Evolutionary conservation across 257 asterid species (phyloP).

Genomic region (Penstemon barbatus): DNA sequence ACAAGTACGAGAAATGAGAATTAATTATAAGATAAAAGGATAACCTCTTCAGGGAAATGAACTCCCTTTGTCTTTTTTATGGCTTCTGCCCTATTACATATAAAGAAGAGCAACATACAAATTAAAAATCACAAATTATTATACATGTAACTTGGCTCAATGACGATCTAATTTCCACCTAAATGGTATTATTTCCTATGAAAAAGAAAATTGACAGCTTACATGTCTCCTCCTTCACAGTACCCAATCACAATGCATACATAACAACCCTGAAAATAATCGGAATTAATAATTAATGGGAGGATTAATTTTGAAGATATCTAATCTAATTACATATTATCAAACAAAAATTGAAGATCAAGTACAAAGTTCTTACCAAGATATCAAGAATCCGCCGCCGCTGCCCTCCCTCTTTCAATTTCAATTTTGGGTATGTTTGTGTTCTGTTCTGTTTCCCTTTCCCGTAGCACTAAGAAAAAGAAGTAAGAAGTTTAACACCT

Average conservation of each 20-base stretch:
- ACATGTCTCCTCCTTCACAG: slow-evolving; percentile 99
- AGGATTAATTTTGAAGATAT: too few species aligned
- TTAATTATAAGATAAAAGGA: slow-evolving; percentile 21
- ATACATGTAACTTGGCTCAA: slow-evolving; percentile 7
- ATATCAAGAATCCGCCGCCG: too few species aligned
- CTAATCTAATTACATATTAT: too few species aligned
- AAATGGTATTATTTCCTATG: neutral
- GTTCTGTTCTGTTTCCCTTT: too few species aligned
- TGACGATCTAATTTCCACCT: neutral
- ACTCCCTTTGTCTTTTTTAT: slow-evolving; percentile 80
- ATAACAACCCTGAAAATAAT: slow-evolving; percentile 79
- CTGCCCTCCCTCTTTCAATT: too few species aligned
- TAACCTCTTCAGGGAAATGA: slow-evolving; percentile 93
- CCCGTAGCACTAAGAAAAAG: too few species aligned
- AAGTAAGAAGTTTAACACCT: too few species aligned
- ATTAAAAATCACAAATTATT: too few species aligned
- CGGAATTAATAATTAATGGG: slow-evolving; percentile 24
- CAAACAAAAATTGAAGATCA: too few species aligned
- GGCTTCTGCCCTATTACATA: slow-evolving; percentile 76
- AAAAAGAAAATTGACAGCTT: slow-evolving; percentile 42
- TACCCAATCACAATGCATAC: slow-evolving; percentile 97
- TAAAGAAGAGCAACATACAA: slow-evolving; percentile 25
- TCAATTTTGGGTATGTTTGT: too few species aligned
- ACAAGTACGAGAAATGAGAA: slow-evolving; percentile 1
- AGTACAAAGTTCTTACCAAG: too few species aligned